Conservation (phyloP, 352 stramenopile genomes). For the Phytophthora pistaciae region DNA sequence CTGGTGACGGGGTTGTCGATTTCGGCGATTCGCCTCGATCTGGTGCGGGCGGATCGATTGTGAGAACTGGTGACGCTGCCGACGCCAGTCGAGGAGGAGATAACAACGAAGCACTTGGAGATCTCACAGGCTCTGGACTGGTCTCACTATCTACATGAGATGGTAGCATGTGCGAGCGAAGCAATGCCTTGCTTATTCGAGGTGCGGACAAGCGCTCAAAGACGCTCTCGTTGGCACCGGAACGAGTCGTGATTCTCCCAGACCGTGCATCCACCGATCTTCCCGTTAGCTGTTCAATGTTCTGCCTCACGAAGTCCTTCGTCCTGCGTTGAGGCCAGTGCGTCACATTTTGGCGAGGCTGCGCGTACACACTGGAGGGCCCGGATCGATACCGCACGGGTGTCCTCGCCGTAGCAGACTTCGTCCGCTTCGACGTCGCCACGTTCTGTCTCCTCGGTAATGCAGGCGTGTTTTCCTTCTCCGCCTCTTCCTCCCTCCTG, state of each 20-base stretch:
- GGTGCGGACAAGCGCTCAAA: conserved; percentile 56
- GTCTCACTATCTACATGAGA: conserved; percentile 1
- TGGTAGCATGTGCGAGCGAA: conserved; percentile 12
- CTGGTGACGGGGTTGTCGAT: conserved; percentile 14
- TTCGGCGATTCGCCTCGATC: conserved; percentile 20
- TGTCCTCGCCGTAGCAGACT: not conserved
- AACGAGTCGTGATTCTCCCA: not conserved
- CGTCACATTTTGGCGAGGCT: conserved; percentile 27
- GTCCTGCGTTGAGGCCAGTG: conserved; percentile 28
- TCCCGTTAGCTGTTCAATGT: conserved; percentile 63
- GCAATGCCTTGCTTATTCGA: conserved; percentile 27
- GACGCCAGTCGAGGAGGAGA: conserved; percentile 9
- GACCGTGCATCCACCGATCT: conserved; percentile 7
- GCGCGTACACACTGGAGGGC: conserved; percentile 40
- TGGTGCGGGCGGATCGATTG: conserved; percentile 22
- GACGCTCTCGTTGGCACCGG: conserved; percentile 29
- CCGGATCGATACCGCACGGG: conserved; percentile 26
- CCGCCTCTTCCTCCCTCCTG: conserved; percentile 28
- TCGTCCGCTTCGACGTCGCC: conserved; percentile 2
- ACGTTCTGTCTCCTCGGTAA: not conserved
- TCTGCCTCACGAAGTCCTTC: conserved; percentile 70
- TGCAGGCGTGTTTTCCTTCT: conserved; percentile 8
- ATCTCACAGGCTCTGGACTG: not conserved
- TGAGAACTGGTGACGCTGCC: conserved; percentile 17
- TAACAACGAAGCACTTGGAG: conserved; percentile 14